These are phyloP conservation scores for Limonium bicolor DNA, from an alignment of 148 eudicot genomes.

Conservation along the genomic window DNA sequence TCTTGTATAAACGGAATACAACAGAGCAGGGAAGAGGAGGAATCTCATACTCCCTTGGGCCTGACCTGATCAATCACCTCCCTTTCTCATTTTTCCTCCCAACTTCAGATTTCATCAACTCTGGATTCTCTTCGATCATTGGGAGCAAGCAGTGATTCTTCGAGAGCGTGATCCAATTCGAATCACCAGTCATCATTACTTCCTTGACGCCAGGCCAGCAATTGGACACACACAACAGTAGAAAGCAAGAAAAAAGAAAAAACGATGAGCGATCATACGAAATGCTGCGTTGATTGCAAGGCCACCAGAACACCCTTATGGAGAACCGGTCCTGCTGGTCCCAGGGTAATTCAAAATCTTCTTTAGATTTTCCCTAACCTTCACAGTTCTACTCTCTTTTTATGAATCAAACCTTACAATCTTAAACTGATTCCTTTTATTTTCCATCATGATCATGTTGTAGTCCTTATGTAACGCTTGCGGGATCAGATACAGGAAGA, in stretches of 20 bases:
- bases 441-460: too few species aligned
- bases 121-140: not conserved
- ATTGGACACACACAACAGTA: too few species aligned
- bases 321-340: conserved; percentile 64
- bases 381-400: too few species aligned
- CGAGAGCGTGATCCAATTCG: not conserved
- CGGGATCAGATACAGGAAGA: conserved; percentile 55
- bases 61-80: not conserved
- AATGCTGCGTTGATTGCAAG: conserved; percentile 18
- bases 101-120: not conserved
- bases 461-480: conserved; percentile 72
- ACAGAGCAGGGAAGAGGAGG: too few species aligned
- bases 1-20: too few species aligned
- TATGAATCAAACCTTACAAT: too few species aligned
- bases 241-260: too few species aligned
- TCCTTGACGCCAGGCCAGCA: not conserved
- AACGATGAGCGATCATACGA: conserved; percentile 21
- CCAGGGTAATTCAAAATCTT: conserved; percentile 22
- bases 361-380: not conserved
- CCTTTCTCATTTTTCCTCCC: not conserved
- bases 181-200: too few species aligned
- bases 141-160: not conserved
- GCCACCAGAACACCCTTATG: conserved; percentile 43
- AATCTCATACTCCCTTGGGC: too few species aligned
- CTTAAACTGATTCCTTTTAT: too few species aligned